These are phyloP conservation scores for Hyaloperonospora brassicae DNA, from an alignment of 352 stramenopile species.

Conservation along the genomic window DNA sequence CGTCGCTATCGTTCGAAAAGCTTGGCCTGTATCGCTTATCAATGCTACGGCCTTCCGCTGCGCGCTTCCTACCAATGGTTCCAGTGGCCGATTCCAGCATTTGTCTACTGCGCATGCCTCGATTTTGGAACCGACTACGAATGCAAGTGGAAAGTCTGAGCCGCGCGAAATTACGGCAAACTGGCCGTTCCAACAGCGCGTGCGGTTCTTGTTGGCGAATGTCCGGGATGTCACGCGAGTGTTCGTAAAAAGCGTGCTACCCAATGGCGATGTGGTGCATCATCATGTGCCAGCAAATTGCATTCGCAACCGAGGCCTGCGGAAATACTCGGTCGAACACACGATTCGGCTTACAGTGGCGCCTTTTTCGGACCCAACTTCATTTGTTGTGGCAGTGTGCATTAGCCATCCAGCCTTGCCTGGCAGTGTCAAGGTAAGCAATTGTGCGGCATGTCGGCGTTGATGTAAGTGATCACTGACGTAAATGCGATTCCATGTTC, in stretches of 20 bases:
- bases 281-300: conserved; percentile 27
- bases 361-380: conserved; percentile 53
- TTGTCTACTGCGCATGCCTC: conserved; percentile 16
- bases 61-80: neutral
- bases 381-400: conserved; percentile 33
- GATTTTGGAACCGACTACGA: conserved; percentile 20
- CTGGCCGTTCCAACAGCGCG: conserved; percentile 37
- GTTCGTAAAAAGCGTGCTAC: conserved; percentile 40
- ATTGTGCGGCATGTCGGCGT: neutral
- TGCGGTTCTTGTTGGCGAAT: conserved; percentile 24
- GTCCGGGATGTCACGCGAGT: conserved; percentile 30
- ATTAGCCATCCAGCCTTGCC: conserved; percentile 27
- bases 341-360: conserved; percentile 32
- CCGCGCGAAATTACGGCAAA: conserved; percentile 42
- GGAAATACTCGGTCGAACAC: conserved; percentile 24
- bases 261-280: conserved; percentile 32
- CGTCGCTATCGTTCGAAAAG: conserved; percentile 18
- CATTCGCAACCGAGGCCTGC: conserved; percentile 12
- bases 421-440: conserved; percentile 24
- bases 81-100: conserved; percentile 5
- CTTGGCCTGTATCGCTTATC: conserved; percentile 29
- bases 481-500: conserved; percentile 5
- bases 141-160: conserved; percentile 16
- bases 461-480: conserved; percentile 6
- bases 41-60: conserved; percentile 11